Base-by-base conservation (phyloP, 2,329 filamentous ascomycete genomes). In the Thyridium curvatum region DNA sequence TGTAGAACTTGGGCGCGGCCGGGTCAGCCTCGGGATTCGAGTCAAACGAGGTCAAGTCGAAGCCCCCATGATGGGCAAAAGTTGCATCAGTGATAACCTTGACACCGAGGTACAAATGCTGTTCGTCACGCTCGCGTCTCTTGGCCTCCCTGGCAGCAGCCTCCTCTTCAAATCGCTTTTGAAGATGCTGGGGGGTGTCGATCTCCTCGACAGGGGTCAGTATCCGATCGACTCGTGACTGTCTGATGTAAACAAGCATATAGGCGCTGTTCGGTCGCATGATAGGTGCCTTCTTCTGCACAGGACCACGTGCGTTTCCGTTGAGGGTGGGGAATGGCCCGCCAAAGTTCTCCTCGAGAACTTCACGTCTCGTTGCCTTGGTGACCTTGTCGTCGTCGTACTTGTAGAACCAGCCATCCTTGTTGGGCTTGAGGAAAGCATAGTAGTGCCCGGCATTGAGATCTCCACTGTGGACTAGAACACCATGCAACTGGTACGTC, bases 391-490 rank as follows among this genome's bases (percentile, higher is more conserved):
- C 93, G 49, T 98, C 93, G 52, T 98, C 94, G 52, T 95, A 98
- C 53, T 86, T 93, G 71, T 94, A 97, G 67, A 95, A 98, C 67
- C 86, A 80, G 26, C 93, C 91, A 44, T 95, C 86, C 63, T 94
- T 94, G 42, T 82, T 79, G 1, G 94, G 93, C 58, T 95, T 96
- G 52, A 98, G 67, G 62, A 94, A 98, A 1, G 93, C 93, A 56
- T 98, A 98, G 64, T 98, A 98, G 62, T 98, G 93, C 4, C 93
- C 93, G 10, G 94, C 91, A 60, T 98, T 96, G 40, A 97, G 74
- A 55, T 97, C 93, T 44, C 93, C 93, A 50, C 88, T 96, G 63
- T 98, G 93, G 7, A 98, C 93, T 33, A 98, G 72, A 16, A 98
- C 93, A 43, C 93, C 89, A 53, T 98, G 91, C 15, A 98, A 70